These are phyloP conservation scores for Aureobasidium zeae DNA, from an alignment of 2,329 filamentous ascomycete genomes.

Conservation along the genomic window DNA sequence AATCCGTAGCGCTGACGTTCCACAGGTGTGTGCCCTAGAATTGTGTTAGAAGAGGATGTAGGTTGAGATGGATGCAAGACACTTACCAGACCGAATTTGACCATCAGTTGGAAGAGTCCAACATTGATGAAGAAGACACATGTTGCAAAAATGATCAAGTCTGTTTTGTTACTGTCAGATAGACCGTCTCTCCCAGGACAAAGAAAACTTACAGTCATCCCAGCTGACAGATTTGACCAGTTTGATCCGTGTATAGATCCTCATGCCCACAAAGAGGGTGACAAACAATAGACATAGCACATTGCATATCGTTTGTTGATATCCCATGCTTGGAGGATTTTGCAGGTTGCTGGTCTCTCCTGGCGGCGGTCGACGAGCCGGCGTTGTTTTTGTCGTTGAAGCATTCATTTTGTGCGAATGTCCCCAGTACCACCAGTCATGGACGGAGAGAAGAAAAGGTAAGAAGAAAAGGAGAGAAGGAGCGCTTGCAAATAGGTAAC, in stretches of 20 bases:
- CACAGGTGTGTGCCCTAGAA: conserved; percentile 10
- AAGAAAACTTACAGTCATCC: conserved; percentile 10
- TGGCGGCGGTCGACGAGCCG: not conserved
- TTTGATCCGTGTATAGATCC: conserved; percentile 5
- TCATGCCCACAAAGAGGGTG: not conserved
- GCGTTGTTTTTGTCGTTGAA: not conserved
- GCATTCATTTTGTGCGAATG: conserved; percentile 5
- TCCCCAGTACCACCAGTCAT: not conserved
- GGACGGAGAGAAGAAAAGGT: not conserved
- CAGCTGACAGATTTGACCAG: conserved; percentile 11
- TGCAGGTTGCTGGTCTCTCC: conserved; percentile 7
- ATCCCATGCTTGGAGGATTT: conserved; percentile 2
- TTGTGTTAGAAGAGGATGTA: not conserved
- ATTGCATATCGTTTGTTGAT: conserved; percentile 7
- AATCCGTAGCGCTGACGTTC: conserved; percentile 1
- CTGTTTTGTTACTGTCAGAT: not conserved
- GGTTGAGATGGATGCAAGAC: not conserved
- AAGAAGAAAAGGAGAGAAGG: not conserved
- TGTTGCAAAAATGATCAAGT: not conserved
- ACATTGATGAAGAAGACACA: not conserved
- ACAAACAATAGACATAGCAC: not conserved
- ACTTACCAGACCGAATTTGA: conserved; percentile 6
- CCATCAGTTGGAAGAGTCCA: conserved; percentile 2
- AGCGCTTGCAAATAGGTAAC: too few species aligned
- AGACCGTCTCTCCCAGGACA: not conserved